Base-by-base conservation (phyloP, 306 rosid species). In the Trifolium pratense region DNA sequence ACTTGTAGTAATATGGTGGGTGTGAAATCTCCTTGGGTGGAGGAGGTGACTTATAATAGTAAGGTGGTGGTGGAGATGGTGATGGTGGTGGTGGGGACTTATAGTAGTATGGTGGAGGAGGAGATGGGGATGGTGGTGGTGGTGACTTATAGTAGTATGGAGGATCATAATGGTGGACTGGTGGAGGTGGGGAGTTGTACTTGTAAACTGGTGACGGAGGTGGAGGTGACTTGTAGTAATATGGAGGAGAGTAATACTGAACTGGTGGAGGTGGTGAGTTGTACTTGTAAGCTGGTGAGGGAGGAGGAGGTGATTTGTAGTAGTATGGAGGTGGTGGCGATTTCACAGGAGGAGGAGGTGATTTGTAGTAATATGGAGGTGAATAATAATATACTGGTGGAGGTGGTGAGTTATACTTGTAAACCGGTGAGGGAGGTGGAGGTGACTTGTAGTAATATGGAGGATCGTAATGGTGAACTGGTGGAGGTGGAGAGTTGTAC, bases 191-290 rank as follows among this genome's bases (percentile, higher is more conserved):
- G 7, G 53, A 48, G 51, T 45, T 45, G 51, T 45, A 45, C 6
- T 45, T 45, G 17, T 45, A 45, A 45, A 45, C 17, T 0, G 53
- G 53, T 1, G 53, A 48, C 1, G 53, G 53, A 1, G 53, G 53
- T n/a, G 88, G 93, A 0, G 92, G 92, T 0, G 96, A 86, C n/a
- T 86, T 81, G 78, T 90, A 90, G 48, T 83, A 81, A 2, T 65
- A 65, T 40, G 70, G 70, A 0, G 70, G 70, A 40, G 70, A 64
- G 11, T 17, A 39, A 12, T 37, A 39, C 18, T 64, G 69, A 1
- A 77, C 51, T 0, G 89, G 86, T 0, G 79, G 89, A 3, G 49
- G 49, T 43, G 49, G 48, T 42, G 48, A 43, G n/a, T 43, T 43
- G 1, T 43, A 73, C 0, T 39, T 0, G 29, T 25, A 25, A 25